Evolutionary conservation across 2,329 filamentous ascomycete genomes (phyloP), one percentile per base, ranked within the genome.

Genomic region (Phyllosticta capitalensis): DNA sequence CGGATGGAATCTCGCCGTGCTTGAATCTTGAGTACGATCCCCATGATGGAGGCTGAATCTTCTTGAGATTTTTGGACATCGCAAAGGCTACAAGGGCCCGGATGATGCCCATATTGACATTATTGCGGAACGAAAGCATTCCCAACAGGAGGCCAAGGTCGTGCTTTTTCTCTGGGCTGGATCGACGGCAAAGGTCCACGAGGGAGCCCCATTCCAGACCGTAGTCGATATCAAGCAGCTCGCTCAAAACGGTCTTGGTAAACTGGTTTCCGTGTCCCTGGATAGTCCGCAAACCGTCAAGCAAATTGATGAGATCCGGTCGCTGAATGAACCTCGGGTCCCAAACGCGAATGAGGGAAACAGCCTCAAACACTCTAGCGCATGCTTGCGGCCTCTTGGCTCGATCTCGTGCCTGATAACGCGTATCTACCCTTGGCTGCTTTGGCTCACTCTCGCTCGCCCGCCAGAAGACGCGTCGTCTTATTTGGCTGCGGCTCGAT

Each of bases 121-220:
- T 63, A 0, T 66, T 24, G 0, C 69, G 65, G 61, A 78, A 83
- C 0, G 75, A 71, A n/a, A 83, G 65, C 0, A 73, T 64, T 0
- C 72, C 74, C 9, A 81, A 69, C 0, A 78, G 61, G 56, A 81
- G 82, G 68, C 79, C 78, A 17, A 81, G 63, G 1, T 56, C 63
- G 55, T 72, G 75, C 10, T 61, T 64, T 21, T 74, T 69, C 10
- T 67, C 26, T 2, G 14, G 19, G 0, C 56, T 61, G 1, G 66
- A 65, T 0, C 65, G 49, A 21, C 69, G 65, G 45, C 74, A 78
- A 2, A 71, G 66, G 33, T 70, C 70, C 1, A 76, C 71, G 12
- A 81, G 65, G 0, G 72, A 62, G 0, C 78, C 79, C 76, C 77
- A 82, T 30, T 76, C 68, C 2, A 67, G 33, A 7, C 65, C 63